Evolutionary conservation across 192 early-diverging fungal genomes (phyloP).

Genomic region (Chytriomyces confervae): DNA sequence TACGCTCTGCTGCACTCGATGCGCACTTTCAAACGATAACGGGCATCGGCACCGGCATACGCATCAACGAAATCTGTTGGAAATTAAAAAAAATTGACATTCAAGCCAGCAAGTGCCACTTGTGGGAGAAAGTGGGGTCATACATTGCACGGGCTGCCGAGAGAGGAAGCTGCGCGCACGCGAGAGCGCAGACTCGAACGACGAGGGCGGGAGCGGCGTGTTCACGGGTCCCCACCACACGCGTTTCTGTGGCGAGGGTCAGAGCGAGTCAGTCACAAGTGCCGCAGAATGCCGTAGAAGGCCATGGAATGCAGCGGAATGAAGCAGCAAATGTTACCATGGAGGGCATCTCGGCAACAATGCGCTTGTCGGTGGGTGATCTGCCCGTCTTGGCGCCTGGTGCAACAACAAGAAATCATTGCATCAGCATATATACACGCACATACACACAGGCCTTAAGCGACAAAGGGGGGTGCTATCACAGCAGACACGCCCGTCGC

Average conservation of each 20-base stretch:
- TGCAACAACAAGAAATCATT: slow-evolving; percentile 62
- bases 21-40: slow-evolving; percentile 90
- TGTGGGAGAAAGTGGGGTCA: background rate
- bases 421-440: too few species aligned
- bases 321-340: too few species aligned
- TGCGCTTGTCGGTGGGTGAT: slow-evolving; percentile 87
- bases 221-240: slow-evolving; percentile 93
- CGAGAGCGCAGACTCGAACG: slow-evolving; percentile 80
- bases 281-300: too few species aligned
- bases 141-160: background rate
- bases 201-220: slow-evolving; percentile 52
- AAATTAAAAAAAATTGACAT: background rate
- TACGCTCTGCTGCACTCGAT: slow-evolving; percentile 87
- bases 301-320: too few species aligned
- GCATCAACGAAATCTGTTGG: slow-evolving; percentile 84
- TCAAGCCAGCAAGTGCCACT: background rate
- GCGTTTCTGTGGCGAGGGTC: background rate
- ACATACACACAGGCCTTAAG: too few species aligned
- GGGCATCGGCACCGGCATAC: slow-evolving; percentile 91
- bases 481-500: too few species aligned
- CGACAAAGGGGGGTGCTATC: too few species aligned
- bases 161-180: slow-evolving; percentile 82
- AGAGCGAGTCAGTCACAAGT: too few species aligned
- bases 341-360: slow-evolving; percentile 54
- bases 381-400: slow-evolving; percentile 88